These are phyloP conservation scores for Penicillium sp. DNA, from an alignment of 2,329 filamentous ascomycete species.

Conservation along the genomic window DNA sequence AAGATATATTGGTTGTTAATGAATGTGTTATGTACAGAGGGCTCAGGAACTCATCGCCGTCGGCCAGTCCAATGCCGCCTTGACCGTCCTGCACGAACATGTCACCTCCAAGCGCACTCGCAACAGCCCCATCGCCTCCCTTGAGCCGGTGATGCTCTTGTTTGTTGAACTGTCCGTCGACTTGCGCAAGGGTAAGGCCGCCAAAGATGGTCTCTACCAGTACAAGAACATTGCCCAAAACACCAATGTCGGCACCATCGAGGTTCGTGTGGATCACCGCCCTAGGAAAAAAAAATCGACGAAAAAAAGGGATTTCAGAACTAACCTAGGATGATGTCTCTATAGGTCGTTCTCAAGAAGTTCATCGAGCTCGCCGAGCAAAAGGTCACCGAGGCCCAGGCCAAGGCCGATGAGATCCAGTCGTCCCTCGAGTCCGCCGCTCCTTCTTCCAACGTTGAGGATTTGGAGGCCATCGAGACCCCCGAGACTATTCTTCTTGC, in stretches of 20 bases:
- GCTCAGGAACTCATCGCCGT: constrained; percentile 99
- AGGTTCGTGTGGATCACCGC: constrained; percentile 53
- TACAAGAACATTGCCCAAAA: constrained; percentile 99
- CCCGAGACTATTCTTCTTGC: constrained; percentile 97
- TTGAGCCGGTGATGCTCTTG: constrained; percentile 98
- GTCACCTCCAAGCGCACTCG: constrained; percentile 97
- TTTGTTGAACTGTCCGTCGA: constrained; percentile 96
- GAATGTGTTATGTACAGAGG: constrained; percentile 52
- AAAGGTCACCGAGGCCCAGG: constrained; percentile 93
- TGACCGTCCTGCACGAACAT: constrained; percentile 97
- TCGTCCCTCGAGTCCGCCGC: constrained; percentile 75
- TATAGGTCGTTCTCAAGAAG: constrained; percentile 79
- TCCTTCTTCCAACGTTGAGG: constrained; percentile 76
- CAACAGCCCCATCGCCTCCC: constrained; percentile 90
- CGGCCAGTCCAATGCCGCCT: constrained; percentile 84
- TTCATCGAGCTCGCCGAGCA: constrained; percentile 97
- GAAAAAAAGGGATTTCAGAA: background rate
- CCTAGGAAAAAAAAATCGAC: background rate
- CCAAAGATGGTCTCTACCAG: constrained; percentile 98
- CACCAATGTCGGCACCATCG: constrained; percentile 96
- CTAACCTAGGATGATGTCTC: constrained; percentile 12
- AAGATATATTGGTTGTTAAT: constrained; percentile 17
- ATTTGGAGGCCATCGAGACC: constrained; percentile 94
- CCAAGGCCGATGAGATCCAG: constrained; percentile 94
- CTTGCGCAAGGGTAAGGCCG: constrained; percentile 94